These are phyloP conservation scores for Trichoderma sp. DNA, from an alignment of 2,329 filamentous ascomycete species.

Conservation along the genomic window DNA sequence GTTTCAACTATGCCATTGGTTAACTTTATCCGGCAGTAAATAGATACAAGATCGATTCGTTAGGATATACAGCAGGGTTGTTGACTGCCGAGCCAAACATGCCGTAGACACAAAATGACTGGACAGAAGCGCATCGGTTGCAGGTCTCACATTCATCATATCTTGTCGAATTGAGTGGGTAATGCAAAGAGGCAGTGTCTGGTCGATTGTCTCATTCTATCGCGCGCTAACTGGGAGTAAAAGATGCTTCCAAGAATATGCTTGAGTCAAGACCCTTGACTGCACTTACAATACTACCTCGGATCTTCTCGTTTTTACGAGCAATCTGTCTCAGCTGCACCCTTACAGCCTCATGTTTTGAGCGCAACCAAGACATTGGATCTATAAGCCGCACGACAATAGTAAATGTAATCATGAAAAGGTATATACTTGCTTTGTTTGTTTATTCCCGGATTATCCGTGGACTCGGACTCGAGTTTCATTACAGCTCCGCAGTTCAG, in stretches of 20 bases:
- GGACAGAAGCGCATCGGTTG: not conserved
- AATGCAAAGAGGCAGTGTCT: not conserved
- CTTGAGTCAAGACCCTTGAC: conserved; percentile 5
- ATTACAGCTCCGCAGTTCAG: not conserved
- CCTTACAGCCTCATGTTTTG: not conserved
- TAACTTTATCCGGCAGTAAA: not conserved
- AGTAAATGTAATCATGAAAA: not conserved
- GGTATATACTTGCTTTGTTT: not conserved
- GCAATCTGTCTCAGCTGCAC: not conserved
- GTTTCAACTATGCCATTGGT: not conserved
- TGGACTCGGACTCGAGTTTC: not conserved
- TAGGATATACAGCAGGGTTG: not conserved
- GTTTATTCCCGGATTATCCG: not conserved
- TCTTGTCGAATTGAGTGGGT: not conserved
- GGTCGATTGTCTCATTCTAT: not conserved
- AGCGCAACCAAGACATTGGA: not conserved
- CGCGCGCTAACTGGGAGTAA: not conserved
- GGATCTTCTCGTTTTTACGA: not conserved
- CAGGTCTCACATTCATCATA: not conserved
- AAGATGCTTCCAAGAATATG: not conserved
- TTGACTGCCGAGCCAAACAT: not conserved
- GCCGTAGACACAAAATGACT: not conserved
- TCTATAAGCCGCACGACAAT: not conserved
- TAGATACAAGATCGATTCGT: not conserved
- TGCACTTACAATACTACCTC: not conserved